A percentile compares a stretch with the other conserved stretches of the same genome.
phyloP scores from a whole-genome alignment of 331 rosid species.

The Acacia concinna region DNA sequence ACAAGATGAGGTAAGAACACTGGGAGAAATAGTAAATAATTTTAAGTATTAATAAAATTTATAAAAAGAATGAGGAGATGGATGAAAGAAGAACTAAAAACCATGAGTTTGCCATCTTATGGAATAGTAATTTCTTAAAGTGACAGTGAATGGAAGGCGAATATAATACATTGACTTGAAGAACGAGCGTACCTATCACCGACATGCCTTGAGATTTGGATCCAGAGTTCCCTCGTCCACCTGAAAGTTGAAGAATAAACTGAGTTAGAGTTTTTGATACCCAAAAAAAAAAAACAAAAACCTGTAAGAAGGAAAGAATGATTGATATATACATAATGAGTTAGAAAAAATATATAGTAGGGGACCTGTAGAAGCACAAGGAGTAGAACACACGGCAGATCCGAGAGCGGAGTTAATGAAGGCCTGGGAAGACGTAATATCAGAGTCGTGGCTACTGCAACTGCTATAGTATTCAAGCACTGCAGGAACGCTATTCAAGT shows the following conservation, averaged over 20 bases:
- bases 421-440: neutral
- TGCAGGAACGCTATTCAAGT: neutral
- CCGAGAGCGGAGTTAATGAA: neutral
- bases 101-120: neutral
- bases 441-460: neutral
- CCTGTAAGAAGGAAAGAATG: neutral
- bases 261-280: neutral
- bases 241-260: neutral
- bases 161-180: neutral
- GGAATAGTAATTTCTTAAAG: neutral
- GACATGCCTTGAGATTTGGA: neutral
- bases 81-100: neutral
- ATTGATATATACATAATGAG: neutral
- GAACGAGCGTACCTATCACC: neutral
- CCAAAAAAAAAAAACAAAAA: too few relatives aligned
- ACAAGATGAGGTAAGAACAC: too few relatives aligned
- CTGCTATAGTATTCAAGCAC: neutral
- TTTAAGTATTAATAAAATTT: too few relatives aligned
- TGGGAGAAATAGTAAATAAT: too few relatives aligned
- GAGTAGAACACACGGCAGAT: neutral
- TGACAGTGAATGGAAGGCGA: neutral
- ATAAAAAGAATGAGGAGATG: neutral
- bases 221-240: neutral
- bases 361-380: slow-evolving; percentile 20
- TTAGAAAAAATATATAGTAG: neutral